Evolutionary conservation across 2,329 filamentous ascomycete species (phyloP), one percentile per base, ranked within the genome.

Genomic region (Xylaria arbuscula): DNA sequence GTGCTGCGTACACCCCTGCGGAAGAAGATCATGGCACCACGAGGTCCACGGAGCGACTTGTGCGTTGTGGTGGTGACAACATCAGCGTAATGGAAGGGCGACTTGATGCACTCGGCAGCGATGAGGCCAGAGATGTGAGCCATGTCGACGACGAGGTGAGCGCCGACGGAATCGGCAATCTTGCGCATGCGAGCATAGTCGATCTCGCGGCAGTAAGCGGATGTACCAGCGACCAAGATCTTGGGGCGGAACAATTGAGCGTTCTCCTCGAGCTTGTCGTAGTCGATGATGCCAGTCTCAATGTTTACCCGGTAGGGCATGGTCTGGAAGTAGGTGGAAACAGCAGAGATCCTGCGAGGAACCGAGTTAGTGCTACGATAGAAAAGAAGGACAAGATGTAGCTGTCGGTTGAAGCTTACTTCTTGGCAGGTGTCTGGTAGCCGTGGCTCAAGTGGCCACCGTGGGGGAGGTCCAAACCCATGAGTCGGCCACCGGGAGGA

Each of bases 21-120:
- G 90, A 94, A 99, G 89, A 99, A 99, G 85, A 99, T 99, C 96
- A 99, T 99, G 80, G 96, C 96, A 78, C 96, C 96, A 81, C 96
- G 93, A 68, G 96, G 96, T 68, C 96, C 96, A 83, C 96, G 94
- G 75, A 99, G 92, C 64, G 94, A 98, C 89, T 99, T 99, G 90
- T 99, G 96, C 55, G 96, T 99, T 71, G 96, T 99, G 72, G 96
- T 99, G 72, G 96, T 99, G 76, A 99, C 96, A 66, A 99, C 92
- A 80, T 99, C 96, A 74, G 96, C 95, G 81, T 97, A 86, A 72
- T 89, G 86, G 85, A 99, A 99, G 53, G 96, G 96, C 57, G 93
- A 94, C 71, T 94, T 93, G 79, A 98, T 96, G 75, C 98, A 96
- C 76, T 91, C 92, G 69, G 94, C 93, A 59, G 96, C 94, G 72